A percentile compares a stretch with the other conserved stretches of the same genome.
Evolutionary conservation across 2,329 filamentous ascomycete species (phyloP).

Genomic region (Botrytis pseudocinerea): DNA sequence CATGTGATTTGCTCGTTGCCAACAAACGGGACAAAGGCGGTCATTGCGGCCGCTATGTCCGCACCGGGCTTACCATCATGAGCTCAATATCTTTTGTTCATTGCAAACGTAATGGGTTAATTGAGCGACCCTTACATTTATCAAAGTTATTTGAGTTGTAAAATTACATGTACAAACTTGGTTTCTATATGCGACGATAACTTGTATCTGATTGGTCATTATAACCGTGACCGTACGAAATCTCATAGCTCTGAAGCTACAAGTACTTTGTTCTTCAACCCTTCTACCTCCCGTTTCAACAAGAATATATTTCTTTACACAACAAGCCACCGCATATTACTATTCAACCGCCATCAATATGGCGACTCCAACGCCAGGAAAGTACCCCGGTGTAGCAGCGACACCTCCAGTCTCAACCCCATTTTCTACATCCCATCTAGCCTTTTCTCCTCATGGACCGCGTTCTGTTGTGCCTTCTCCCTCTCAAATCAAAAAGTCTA

Average conservation of each 20-base stretch:
- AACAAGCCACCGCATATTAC: background rate
- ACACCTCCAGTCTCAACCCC: slow-evolving; percentile 68
- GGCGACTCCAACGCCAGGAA: slow-evolving; percentile 41
- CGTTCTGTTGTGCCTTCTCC: slow-evolving; percentile 57
- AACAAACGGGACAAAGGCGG: background rate
- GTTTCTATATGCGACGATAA: background rate
- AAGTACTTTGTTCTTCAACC: background rate
- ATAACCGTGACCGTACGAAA: background rate
- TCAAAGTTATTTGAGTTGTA: background rate
- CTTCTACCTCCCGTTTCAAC: background rate
- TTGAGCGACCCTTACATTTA: background rate
- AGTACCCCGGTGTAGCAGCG: slow-evolving; percentile 42
- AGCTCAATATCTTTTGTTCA: slow-evolving; percentile 9
- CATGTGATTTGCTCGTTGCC: background rate
- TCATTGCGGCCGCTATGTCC: background rate
- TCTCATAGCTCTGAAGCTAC: background rate
- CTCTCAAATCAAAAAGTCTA: slow-evolving; percentile 58
- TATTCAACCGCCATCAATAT: slow-evolving; percentile 27
- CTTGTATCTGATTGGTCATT: background rate
- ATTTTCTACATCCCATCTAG: slow-evolving; percentile 57
- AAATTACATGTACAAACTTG: background rate
- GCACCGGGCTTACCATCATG: background rate
- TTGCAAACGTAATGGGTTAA: background rate
- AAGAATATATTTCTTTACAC: background rate
- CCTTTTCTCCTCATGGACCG: slow-evolving; percentile 55